These are phyloP conservation scores for Diophrys appendiculata DNA, from an alignment of 73 alveolate species.

Conservation along the genomic window DNA sequence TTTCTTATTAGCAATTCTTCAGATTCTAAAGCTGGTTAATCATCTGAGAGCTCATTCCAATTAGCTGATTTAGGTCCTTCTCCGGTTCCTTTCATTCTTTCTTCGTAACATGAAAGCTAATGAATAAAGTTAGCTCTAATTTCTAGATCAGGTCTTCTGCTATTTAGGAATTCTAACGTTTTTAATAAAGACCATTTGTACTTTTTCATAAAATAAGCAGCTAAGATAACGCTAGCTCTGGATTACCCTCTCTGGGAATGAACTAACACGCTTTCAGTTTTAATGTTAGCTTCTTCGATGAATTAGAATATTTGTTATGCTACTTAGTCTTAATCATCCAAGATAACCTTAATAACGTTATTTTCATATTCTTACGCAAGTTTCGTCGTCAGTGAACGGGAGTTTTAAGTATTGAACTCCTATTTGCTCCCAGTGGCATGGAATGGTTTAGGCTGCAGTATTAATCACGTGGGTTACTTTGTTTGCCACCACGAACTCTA, in stretches of 20 bases:
- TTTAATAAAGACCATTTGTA: slow-evolving; percentile 79
- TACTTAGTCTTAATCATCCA: too few species aligned
- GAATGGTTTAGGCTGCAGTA: slow-evolving; percentile 90
- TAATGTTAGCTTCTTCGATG: slow-evolving; percentile 16
- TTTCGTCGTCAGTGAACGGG: too few species aligned
- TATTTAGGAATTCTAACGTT: slow-evolving; percentile 77
- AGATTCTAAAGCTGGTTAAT: slow-evolving; percentile 27
- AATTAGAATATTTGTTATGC: slow-evolving; percentile 17
- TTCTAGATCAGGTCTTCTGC: slow-evolving; percentile 83
- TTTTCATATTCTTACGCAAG: too few species aligned
- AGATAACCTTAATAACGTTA: too few species aligned
- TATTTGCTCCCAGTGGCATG: slow-evolving; percentile 90
- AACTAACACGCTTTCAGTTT: slow-evolving; percentile 95
- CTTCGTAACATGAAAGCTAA: slow-evolving; percentile 67
- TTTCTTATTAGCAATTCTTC: slow-evolving; percentile 85
- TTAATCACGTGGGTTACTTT: slow-evolving; percentile 89
- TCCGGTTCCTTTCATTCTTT: slow-evolving; percentile 46
- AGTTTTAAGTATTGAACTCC: slow-evolving; percentile 94
- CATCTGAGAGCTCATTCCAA: slow-evolving; percentile 60
- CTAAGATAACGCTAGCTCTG: slow-evolving; percentile 74
- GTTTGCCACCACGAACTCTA: slow-evolving; percentile 81
- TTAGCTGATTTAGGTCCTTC: slow-evolving; percentile 67
- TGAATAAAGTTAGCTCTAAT: slow-evolving; percentile 75
- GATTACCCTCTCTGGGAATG: slow-evolving; percentile 97
- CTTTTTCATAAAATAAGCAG: slow-evolving; percentile 33